Conservation (phyloP, 495 filamentous ascomycete genomes). For the Penicillium cosmopolitanum region DNA sequence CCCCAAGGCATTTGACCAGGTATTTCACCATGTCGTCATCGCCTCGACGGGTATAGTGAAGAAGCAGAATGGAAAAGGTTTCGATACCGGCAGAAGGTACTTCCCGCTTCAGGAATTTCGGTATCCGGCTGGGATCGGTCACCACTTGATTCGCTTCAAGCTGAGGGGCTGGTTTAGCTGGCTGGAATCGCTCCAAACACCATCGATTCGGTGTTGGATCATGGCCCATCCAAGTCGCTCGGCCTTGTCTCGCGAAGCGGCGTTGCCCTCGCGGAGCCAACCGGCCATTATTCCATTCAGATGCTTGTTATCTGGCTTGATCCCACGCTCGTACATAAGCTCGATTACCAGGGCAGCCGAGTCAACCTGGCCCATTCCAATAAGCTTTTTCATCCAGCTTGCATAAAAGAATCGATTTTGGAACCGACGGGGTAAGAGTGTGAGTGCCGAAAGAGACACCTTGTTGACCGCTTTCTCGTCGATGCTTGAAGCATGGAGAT, state of each 20-base stretch:
- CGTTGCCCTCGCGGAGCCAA: constrained; percentile 65
- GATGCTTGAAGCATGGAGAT: constrained; percentile 52
- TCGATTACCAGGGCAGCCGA: constrained; percentile 69
- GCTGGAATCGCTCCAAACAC: constrained; percentile 50
- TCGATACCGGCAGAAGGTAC: constrained; percentile 69
- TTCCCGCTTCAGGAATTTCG: constrained; percentile 42
- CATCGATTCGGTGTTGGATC: constrained; percentile 67
- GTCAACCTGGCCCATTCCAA: constrained; percentile 70
- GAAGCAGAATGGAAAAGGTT: constrained; percentile 74
- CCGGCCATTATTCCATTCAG: constrained; percentile 77
- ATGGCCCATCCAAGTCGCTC: constrained; percentile 77
- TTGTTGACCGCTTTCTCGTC: constrained; percentile 52
- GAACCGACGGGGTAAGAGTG: constrained; percentile 60
- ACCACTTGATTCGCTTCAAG: constrained; percentile 27
- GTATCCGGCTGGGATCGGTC: constrained; percentile 27
- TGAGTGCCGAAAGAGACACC: constrained; percentile 54
- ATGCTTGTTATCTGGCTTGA: constrained; percentile 67
- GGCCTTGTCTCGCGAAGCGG: constrained; percentile 58
- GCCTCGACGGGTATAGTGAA: constrained; percentile 67
- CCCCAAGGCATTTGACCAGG: constrained; percentile 58
- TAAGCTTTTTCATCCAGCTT: constrained; percentile 79
- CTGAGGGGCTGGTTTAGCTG: constrained; percentile 20
- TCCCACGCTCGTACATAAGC: constrained; percentile 66
- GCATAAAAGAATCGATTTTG: constrained; percentile 81
- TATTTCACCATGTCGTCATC: constrained; percentile 58